Base-by-base conservation (phyloP, 2,329 filamentous ascomycete genomes). In the Elsinoe fawcettii region DNA sequence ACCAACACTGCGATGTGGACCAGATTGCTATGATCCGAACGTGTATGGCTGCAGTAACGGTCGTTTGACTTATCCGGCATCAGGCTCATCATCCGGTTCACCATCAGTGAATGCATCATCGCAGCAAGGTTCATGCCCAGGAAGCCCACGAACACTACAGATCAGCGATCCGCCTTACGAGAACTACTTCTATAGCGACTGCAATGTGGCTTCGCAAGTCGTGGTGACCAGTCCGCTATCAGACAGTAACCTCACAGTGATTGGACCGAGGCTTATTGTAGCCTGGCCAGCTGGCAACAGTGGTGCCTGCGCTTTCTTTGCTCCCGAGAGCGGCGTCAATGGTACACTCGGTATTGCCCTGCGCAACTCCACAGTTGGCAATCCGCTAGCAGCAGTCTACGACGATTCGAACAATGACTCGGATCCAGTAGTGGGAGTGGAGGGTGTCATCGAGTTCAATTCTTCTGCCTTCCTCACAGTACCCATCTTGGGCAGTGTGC, bases 211-310 rank as follows among this genome's bases (percentile, higher is more conserved):
- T 32, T 75, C 76, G 4, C 83, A 86, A 61, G 80, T 82, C 0
- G 77, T 86, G 0, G 70, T 86, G 0, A 85, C 82, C 0, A 83
- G 75, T 59, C 82, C 83, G 12, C 66, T 77, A 0, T 63, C 73
- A 1, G 73, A 76, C 14, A 82, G 77, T 57, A 75, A 84, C 62
- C 69, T 83, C 1, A 75, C 71, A 1, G 70, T 81, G 32, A 80
- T 84, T 59, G 73, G 75, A 0, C 82, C 82, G 7, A 27, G 54
- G n/a, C 14, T 51, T 16, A 55, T 68, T 2, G 65, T 71, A 6
- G 83, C 83, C 7, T 86, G 82, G 82, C 82, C 84, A 6, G 80
- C 82, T 7, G 83, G 83, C 1, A 83, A 86, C 63, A 85, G 82
- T 55, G 83, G 83, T 0, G 72, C 79, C 23, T 77, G 76, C 3